Evolutionary conservation across 2,329 filamentous ascomycete species (phyloP).

Genomic region (Emydomyces testavorans): DNA sequence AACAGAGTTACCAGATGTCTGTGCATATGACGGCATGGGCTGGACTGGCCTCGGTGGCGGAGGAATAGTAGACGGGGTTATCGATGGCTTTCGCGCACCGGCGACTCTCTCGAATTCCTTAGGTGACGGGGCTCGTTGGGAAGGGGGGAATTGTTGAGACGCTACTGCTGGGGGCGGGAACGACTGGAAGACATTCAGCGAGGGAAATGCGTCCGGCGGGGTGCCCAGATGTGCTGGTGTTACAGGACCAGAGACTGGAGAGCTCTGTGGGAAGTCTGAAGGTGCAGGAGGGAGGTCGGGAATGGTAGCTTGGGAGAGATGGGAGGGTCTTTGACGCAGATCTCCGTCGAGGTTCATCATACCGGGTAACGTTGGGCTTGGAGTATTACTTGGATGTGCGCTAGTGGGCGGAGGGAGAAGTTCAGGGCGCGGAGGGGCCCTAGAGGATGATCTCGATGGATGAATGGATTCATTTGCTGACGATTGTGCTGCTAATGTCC

Average conservation of each 20-base stretch:
- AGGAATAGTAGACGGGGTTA: conserved; percentile 16
- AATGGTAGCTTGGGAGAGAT: conserved; percentile 20
- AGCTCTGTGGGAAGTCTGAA: conserved; percentile 25
- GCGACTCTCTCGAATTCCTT: conserved; percentile 7
- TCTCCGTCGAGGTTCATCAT: conserved; percentile 16
- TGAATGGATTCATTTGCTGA: conserved; percentile 42
- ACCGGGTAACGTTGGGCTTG: conserved; percentile 16
- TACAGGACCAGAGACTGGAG: conserved; percentile 16
- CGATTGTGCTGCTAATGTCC: conserved; percentile 37
- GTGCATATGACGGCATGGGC: conserved; percentile 19
- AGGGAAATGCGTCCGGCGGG: conserved; percentile 12
- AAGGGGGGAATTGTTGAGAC: conserved; percentile 20
- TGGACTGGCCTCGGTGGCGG: conserved; percentile 26
- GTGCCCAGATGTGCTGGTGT: conserved; percentile 15
- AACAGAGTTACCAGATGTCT: conserved; percentile 20
- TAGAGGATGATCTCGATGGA: conserved; percentile 37
- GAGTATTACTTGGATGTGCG: conserved; percentile 18
- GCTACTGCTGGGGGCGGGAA: conserved; percentile 31
- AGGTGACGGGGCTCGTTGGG: conserved; percentile 15
- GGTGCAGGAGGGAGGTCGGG: conserved; percentile 33
- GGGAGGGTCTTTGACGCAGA: conserved; percentile 21
- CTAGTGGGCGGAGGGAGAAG: conserved; percentile 14
- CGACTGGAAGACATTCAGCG: conserved; percentile 28
- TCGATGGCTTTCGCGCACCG: conserved; percentile 8
- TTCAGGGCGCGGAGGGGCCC: conserved; percentile 22